Evolutionary conservation across 2,329 filamentous ascomycete species (phyloP), one percentile per base, ranked within the genome.

Genomic region (Fusarium burgessii): DNA sequence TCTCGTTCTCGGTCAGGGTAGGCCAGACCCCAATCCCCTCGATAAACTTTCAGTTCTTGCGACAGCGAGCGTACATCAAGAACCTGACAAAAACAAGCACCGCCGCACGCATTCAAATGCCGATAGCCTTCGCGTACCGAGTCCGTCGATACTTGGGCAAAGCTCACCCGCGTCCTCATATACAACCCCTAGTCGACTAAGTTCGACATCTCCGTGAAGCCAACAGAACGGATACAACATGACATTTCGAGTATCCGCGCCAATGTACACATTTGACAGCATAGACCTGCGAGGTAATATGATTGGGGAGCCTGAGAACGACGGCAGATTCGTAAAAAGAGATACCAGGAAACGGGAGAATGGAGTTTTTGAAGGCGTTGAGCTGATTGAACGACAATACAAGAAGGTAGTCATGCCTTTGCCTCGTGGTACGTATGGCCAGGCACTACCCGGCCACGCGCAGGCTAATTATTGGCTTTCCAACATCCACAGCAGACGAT

Each of bases 1-100:
- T 15, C 71, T 77, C 20, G 73, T 77, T 29, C 69, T 77, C 12
- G 75, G 75, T 12, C 75, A 76, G 20, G 55, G 69, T 18, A 67
- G 68, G 33, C 75, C 70, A 42, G 67, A 73, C 18, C 64, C 60
- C 23, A 71, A 47, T 17, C 65, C 76, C 10, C 70, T 81, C 38
- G 79, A 82, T 52, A 81, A 78, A 55, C 66, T 83, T 27, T 78
- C 81, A n/a, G 79, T 82, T 10, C 75, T 83, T 47, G 81, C 81
- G 14, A 79, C 77, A 35, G 80, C 81, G 15, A 82, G 80, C 46
- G 74, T 78, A 12, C 74, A 77, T 41, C 74, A 80, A 68, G 72
- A 77, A 2, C 71, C 74, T 46, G 73, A 74, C 40, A 60, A 71
- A 27, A 70, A 56, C 27, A 73, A 70, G 51, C 77, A 73, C 14